Percentiles rank a stretch among this genome's conserved stretches.
These are phyloP conservation scores for Petunia hybrid DNA, from an alignment of 305 asterid species.

Conservation along the genomic window DNA sequence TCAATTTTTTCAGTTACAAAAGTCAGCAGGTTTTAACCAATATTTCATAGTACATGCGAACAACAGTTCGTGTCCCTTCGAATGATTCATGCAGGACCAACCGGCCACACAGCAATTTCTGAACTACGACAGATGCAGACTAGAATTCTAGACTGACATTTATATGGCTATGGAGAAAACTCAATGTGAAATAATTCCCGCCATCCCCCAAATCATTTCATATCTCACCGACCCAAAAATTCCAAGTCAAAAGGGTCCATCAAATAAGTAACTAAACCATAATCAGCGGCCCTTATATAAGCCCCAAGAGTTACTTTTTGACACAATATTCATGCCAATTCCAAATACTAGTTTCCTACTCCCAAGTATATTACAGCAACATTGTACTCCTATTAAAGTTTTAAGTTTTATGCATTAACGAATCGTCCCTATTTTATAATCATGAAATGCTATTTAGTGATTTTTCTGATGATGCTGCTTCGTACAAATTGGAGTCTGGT, in stretches of 20 bases:
- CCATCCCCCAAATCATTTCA: not conserved
- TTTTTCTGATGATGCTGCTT: not conserved
- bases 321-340: not conserved
- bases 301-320: not conserved
- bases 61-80: not conserved
- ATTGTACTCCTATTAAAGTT: not conserved
- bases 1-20: not conserved
- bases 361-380: not conserved
- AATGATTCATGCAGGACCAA: not conserved
- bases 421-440: not conserved
- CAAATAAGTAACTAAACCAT: not conserved
- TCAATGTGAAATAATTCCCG: not conserved
- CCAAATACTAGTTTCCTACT: not conserved
- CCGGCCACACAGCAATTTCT: not conserved
- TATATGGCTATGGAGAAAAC: not conserved
- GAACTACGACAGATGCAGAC: not conserved
- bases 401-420: no score
- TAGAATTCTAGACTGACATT: not conserved
- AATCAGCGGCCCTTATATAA: not conserved
- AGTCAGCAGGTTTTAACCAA: not conserved
- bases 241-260: not conserved
- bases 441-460: slow-evolving; percentile 17
- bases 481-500: not conserved
- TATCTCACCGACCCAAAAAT: not conserved
- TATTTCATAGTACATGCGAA: not conserved